Percentiles rank a stretch among this genome's conserved stretches.
phyloP scores from a whole-genome alignment of 2,329 filamentous ascomycete genomes.

The Zymoseptoria pseudotritici region DNA sequence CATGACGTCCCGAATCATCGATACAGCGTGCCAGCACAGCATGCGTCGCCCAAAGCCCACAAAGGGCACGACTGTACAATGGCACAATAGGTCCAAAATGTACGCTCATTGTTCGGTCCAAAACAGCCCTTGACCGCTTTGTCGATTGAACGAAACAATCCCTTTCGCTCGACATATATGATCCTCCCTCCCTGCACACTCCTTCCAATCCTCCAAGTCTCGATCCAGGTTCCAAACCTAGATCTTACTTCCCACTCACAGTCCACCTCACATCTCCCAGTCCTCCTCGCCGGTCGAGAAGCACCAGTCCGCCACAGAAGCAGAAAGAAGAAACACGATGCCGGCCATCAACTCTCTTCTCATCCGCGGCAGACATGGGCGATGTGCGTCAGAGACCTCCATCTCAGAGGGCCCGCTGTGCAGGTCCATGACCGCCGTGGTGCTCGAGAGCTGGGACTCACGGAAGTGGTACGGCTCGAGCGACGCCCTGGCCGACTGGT shows the following conservation, averaged over 20 bases:
- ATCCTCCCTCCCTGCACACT: not conserved
- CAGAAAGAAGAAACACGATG: not conserved
- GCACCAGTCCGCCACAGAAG: not conserved
- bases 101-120: too few species aligned
- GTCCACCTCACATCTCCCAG: not conserved
- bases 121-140: not conserved
- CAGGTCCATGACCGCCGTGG: constrained; percentile 12
- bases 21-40: too few species aligned
- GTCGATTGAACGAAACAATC: too few species aligned
- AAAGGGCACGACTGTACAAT: too few species aligned
- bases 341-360: not conserved
- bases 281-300: not conserved
- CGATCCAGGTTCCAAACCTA: not conserved
- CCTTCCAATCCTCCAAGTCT: not conserved
- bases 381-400: constrained; percentile 5
- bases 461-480: constrained; percentile 16
- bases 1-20: too few species aligned
- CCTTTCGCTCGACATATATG: not conserved
- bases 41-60: too few species aligned
- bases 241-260: not conserved
- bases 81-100: too few species aligned
- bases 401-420: constrained; percentile 9
- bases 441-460: constrained; percentile 17
- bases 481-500: constrained; percentile 24
- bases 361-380: not conserved